Percentiles rank a stretch among this genome's conserved stretches.
These are phyloP conservation scores for Mixia osmundae DNA, from an alignment of 1,284 basidiomycete genomes.

Conservation along the genomic window DNA sequence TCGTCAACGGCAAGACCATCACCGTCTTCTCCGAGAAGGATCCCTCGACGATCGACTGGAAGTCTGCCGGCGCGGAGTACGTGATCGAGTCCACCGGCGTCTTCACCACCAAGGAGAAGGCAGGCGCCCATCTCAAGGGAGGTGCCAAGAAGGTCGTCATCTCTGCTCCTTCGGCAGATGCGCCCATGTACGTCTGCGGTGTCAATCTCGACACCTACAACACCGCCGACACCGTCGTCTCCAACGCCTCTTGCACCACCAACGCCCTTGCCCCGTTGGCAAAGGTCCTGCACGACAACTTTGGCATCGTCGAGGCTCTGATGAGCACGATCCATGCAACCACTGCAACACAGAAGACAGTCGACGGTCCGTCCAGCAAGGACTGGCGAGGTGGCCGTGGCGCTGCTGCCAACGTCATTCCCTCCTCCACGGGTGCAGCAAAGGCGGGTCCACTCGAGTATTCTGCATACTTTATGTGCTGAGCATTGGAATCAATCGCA, in stretches of 20 bases:
- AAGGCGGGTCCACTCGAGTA: too few species aligned
- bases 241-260: slow-evolving; percentile 98
- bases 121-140: slow-evolving; percentile 82
- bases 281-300: slow-evolving; percentile 95
- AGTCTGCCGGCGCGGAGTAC: slow-evolving; percentile 60
- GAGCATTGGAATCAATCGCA: slow-evolving; percentile 1
- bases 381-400: slow-evolving; percentile 79
- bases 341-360: slow-evolving; percentile 91
- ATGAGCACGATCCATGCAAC: slow-evolving; percentile 91
- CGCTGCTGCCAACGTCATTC: slow-evolving; percentile 97
- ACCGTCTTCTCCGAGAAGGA: slow-evolving; percentile 68
- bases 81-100: slow-evolving; percentile 98
- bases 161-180: slow-evolving; percentile 94
- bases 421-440: slow-evolving; percentile 48
- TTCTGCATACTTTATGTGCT: not conserved
- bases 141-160: slow-evolving; percentile 99
- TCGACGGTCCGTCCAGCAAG: slow-evolving; percentile 85
- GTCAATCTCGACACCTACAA: slow-evolving; percentile 93
- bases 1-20: slow-evolving; percentile 62
- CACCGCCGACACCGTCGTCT: slow-evolving; percentile 76
- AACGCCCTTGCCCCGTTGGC: slow-evolving; percentile 97
- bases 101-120: slow-evolving; percentile 82
- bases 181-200: slow-evolving; percentile 51
- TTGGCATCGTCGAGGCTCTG: slow-evolving; percentile 79
- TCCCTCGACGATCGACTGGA: slow-evolving; percentile 70